phyloP scores from a whole-genome alignment of 495 filamentous ascomycete species.

The Aspergillus baeticus region DNA sequence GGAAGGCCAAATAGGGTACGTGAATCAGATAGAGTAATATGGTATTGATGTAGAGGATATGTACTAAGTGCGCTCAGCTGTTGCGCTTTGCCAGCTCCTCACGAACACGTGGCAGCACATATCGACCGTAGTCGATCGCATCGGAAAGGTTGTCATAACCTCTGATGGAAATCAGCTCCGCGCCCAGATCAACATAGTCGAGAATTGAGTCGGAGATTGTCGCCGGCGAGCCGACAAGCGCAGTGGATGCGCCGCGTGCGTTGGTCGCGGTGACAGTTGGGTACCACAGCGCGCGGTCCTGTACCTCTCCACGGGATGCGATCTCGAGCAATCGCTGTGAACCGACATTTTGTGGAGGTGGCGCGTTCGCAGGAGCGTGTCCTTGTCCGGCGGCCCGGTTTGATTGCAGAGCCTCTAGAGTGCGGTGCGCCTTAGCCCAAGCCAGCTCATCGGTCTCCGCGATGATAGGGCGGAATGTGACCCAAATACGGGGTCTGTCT shows the following conservation, averaged over 20 bases:
- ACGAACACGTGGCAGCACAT: constrained; percentile 46
- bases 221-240: constrained; percentile 48
- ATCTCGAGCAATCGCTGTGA: constrained; percentile 54
- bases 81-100: constrained; percentile 32
- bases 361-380: constrained; percentile 26
- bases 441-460: constrained; percentile 55
- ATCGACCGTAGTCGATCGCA: constrained; percentile 53
- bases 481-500: constrained; percentile 53
- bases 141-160: constrained; percentile 56
- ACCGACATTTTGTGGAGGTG: constrained; percentile 50
- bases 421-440: constrained; percentile 51
- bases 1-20: no score
- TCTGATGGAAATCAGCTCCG: constrained; percentile 52
- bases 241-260: constrained; percentile 54
- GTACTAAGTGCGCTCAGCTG: no score
- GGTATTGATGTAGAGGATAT: no score
- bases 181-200: constrained; percentile 53
- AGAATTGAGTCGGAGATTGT: constrained; percentile 50
- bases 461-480: constrained; percentile 54
- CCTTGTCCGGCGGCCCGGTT: constrained; percentile 33
- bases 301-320: constrained; percentile 50
- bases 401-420: constrained; percentile 38
- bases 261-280: constrained; percentile 55
- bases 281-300: constrained; percentile 56
- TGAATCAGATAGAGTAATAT: no score